A percentile compares a stretch with the other conserved stretches of the same genome.
Evolutionary conservation across 441 rosid species (phyloP).

Genomic region (Hura crepitans): DNA sequence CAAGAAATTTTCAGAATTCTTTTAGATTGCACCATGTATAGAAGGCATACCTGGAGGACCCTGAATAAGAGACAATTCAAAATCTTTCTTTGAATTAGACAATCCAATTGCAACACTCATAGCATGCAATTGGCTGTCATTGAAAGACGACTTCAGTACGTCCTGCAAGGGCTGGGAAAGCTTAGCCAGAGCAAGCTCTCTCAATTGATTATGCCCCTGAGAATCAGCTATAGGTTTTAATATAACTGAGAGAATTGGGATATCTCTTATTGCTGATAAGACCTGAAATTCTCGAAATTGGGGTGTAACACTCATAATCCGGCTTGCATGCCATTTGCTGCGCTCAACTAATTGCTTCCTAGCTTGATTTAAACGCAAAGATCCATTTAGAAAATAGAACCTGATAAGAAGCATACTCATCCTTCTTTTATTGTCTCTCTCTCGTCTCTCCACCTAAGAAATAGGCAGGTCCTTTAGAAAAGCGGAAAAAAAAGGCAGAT

Average conservation of each 20-base stretch:
- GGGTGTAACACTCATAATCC: slow-evolving; percentile 80
- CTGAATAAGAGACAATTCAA: slow-evolving; percentile 88
- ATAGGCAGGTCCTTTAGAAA: slow-evolving; percentile 23
- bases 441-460: slow-evolving; percentile 94
- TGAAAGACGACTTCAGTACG: slow-evolving; percentile 69
- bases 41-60: slow-evolving; percentile 90
- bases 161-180: slow-evolving; percentile 66
- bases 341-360: slow-evolving; percentile 92
- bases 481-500: too few relatives aligned
- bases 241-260: slow-evolving; percentile 75
- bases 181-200: slow-evolving; percentile 44
- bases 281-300: slow-evolving; percentile 98
- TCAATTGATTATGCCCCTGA: slow-evolving; percentile 31
- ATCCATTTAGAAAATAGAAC: slow-evolving; percentile 82
- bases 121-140: slow-evolving; percentile 88
- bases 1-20: slow-evolving; percentile 14
- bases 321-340: slow-evolving; percentile 97
- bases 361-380: slow-evolving; percentile 78
- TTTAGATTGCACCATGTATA: slow-evolving; percentile 9
- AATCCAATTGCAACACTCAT: slow-evolving; percentile 59
- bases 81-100: slow-evolving; percentile 44
- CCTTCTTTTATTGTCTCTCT: slow-evolving; percentile 76
- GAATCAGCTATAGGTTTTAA: slow-evolving; percentile 57
- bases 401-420: slow-evolving; percentile 65
- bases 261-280: slow-evolving; percentile 62